A percentile compares a stretch with the other conserved stretches of the same genome.
Conservation (phyloP, 176 grass and related monocot species). For the Juncus inflexus region DNA sequence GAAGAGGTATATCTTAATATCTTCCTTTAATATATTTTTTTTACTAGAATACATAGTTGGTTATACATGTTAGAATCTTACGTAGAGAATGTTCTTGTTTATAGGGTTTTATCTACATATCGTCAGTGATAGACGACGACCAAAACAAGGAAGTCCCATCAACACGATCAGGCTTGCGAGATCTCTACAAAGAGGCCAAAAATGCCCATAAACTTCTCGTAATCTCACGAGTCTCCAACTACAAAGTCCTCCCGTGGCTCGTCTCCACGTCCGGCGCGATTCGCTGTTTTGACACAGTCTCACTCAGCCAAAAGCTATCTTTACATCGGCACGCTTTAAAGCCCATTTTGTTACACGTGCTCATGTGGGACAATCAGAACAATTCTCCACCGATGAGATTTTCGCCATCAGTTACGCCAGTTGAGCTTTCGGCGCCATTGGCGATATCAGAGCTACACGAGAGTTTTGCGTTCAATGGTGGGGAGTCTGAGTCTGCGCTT, state of each 20-base stretch:
- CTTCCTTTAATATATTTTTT: background rate
- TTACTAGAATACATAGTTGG: background rate
- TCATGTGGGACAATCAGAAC: conserved; percentile 59
- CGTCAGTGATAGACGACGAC: conserved; percentile 67
- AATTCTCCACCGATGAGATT: background rate
- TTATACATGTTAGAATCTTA: background rate
- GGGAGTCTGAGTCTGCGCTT: conserved; percentile 3
- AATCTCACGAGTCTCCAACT: conserved; percentile 76
- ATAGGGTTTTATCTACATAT: conserved; percentile 91
- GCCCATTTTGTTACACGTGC: conserved; percentile 73
- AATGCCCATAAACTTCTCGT: conserved; percentile 67
- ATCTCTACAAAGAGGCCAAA: conserved; percentile 68
- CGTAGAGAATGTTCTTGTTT: background rate
- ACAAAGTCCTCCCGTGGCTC: conserved; percentile 83
- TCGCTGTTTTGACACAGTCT: conserved; percentile 94
- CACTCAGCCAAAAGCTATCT: conserved; percentile 88
- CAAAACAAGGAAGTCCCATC: conserved; percentile 42
- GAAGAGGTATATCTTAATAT: conserved; percentile 50
- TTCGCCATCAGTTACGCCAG: conserved; percentile 8
- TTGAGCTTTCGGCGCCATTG: conserved; percentile 21
- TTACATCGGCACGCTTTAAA: conserved; percentile 79
- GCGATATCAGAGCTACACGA: conserved; percentile 38
- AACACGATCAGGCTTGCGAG: conserved; percentile 80
- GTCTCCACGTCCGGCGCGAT: conserved; percentile 72
- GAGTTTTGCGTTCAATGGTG: conserved; percentile 41